Percentiles rank a stretch among this genome's conserved stretches.
phyloP scores from a whole-genome alignment of 495 filamentous ascomycete species.

The Penicillium subrubescens region DNA sequence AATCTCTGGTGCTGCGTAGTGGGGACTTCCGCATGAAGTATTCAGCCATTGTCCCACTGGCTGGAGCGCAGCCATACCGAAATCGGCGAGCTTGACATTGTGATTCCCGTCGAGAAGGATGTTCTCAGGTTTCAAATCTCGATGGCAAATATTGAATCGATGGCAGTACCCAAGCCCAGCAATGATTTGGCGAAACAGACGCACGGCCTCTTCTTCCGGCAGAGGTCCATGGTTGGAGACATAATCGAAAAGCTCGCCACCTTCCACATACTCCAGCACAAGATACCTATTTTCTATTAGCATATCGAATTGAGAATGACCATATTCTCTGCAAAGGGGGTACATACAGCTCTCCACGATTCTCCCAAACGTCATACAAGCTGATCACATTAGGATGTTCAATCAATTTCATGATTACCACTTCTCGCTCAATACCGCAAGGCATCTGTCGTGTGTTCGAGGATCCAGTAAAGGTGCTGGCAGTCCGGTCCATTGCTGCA shows the following conservation, averaged over 20 bases:
- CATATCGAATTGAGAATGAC: background rate
- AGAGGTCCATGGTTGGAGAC: slow-evolving; percentile 69
- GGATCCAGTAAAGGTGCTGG: slow-evolving; percentile 37
- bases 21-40: slow-evolving; percentile 93
- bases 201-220: slow-evolving; percentile 75
- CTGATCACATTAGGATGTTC: slow-evolving; percentile 91
- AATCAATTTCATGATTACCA: slow-evolving; percentile 94
- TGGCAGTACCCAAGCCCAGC: slow-evolving; percentile 92
- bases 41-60: slow-evolving; percentile 72
- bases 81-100: slow-evolving; percentile 91
- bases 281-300: slow-evolving; percentile 66
- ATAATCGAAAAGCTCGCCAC: slow-evolving; percentile 87
- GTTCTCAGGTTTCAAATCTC: slow-evolving; percentile 97
- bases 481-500: slow-evolving; percentile 65
- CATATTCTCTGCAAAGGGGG: background rate
- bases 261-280: slow-evolving; percentile 92
- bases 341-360: slow-evolving; percentile 83
- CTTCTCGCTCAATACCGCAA: slow-evolving; percentile 85
- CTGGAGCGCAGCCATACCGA: slow-evolving; percentile 95
- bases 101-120: slow-evolving; percentile 74
- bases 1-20: slow-evolving; percentile 94
- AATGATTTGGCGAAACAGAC: slow-evolving; percentile 89
- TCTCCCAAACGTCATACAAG: slow-evolving; percentile 96
- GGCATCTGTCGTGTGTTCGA: slow-evolving; percentile 68
- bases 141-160: slow-evolving; percentile 89